These are phyloP conservation scores for Trametes cubensis DNA, from an alignment of 768 basidiomycete species.

Conservation along the genomic window DNA sequence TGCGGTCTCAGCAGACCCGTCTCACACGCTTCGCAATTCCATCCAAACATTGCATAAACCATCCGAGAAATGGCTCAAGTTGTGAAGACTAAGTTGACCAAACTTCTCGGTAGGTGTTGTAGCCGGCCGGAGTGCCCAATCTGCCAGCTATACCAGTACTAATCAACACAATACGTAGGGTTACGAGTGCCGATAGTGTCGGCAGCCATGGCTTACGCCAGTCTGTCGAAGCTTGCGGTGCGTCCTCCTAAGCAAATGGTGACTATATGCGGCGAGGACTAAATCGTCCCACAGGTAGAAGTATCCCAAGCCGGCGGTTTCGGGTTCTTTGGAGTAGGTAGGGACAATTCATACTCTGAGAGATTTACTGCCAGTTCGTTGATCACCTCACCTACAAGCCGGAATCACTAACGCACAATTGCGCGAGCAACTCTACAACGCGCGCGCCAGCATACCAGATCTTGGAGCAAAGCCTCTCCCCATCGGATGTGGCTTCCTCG, in stretches of 20 bases:
- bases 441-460: slow-evolving; percentile 39
- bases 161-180: slow-evolving; percentile 37
- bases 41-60: neutral
- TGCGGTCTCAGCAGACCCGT: no score
- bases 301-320: slow-evolving; percentile 75
- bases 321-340: slow-evolving; percentile 71
- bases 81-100: slow-evolving; percentile 51
- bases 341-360: neutral
- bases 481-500: slow-evolving; percentile 76
- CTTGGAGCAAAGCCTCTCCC: slow-evolving; percentile 40
- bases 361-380: neutral
- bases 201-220: slow-evolving; percentile 73
- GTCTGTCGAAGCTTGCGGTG: slow-evolving; percentile 49
- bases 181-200: slow-evolving; percentile 61
- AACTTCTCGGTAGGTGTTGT: slow-evolving; percentile 49
- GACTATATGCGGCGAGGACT: slow-evolving; percentile 33
- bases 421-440: slow-evolving; percentile 54
- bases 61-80: neutral
- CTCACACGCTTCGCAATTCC: no score
- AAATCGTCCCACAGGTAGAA: slow-evolving; percentile 39
- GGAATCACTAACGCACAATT: slow-evolving; percentile 49
- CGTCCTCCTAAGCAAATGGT: neutral
- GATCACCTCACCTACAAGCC: slow-evolving; percentile 38
- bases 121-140: neutral
- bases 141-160: no score